Evolutionary conservation across 306 rosid genomes (phyloP).

Genomic region (Senna tora): DNA sequence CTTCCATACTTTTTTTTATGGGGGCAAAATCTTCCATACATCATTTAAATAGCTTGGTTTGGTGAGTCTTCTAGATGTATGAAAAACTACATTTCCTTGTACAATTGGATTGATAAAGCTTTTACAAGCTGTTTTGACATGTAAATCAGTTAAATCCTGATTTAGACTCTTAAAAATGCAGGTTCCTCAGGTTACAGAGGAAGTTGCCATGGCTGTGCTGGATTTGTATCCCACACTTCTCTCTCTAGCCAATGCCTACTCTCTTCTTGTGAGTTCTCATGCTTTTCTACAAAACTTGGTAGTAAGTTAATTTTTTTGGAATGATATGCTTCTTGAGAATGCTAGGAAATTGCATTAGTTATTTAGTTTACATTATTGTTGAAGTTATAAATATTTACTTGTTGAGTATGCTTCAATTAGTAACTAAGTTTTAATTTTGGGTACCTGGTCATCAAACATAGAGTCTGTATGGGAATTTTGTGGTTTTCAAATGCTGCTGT

Average conservation of each 20-base stretch:
- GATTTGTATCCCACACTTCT: constrained; percentile 81
- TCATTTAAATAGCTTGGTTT: background rate
- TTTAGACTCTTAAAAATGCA: constrained; percentile 44
- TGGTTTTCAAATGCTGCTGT: background rate
- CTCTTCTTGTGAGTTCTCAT: constrained; percentile 62
- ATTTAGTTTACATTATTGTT: background rate
- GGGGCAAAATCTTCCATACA: no score
- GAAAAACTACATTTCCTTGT: constrained; percentile 3
- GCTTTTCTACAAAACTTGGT: constrained; percentile 25
- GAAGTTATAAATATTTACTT: background rate
- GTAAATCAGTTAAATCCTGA: constrained; percentile 3
- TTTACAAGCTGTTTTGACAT: background rate
- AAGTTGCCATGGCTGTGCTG: constrained; percentile 82
- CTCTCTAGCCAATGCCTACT: constrained; percentile 79
- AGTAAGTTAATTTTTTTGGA: constrained; percentile 2
- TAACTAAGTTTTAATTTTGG: background rate
- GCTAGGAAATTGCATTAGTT: constrained; percentile 5
- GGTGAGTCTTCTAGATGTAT: background rate
- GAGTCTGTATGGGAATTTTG: background rate
- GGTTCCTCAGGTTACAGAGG: constrained; percentile 99
- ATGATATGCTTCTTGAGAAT: constrained; percentile 17
- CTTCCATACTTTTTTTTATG: constrained; percentile 2
- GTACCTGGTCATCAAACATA: constrained; percentile 18
- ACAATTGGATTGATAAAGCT: constrained; percentile 29
- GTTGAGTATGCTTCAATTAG: background rate